Percentiles rank a stretch among this genome's conserved stretches.
Evolutionary conservation across 768 basidiomycete genomes (phyloP).

Genomic region (Boletus pseudopeckii): DNA sequence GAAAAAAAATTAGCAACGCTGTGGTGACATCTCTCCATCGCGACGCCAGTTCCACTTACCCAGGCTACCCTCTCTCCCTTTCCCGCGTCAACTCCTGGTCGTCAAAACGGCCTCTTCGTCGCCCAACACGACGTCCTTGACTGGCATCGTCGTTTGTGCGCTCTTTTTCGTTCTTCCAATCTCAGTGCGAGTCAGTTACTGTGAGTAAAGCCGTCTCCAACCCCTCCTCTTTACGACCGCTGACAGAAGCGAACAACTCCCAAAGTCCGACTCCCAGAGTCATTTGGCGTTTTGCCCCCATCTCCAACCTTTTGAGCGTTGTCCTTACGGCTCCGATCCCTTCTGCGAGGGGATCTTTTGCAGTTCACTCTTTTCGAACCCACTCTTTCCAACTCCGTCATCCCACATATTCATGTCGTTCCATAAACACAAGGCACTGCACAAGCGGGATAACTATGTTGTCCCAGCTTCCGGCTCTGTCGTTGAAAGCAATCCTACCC

Average conservation of each 20-base stretch:
- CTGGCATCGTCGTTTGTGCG: slow-evolving; percentile 4
- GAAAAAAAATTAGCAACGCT: neutral
- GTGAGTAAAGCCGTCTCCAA: slow-evolving; percentile 11
- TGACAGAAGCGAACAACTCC: slow-evolving; percentile 19
- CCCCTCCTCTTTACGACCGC: neutral
- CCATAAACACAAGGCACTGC: slow-evolving; percentile 4
- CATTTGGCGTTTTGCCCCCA: neutral
- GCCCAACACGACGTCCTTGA: slow-evolving; percentile 7
- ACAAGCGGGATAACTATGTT: slow-evolving; percentile 12
- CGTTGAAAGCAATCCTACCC: slow-evolving; percentile 21
- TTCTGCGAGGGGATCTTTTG: slow-evolving; percentile 21
- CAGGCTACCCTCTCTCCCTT: neutral
- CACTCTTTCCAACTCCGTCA: slow-evolving; percentile 1
- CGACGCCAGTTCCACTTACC: neutral
- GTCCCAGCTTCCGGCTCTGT: slow-evolving; percentile 22
- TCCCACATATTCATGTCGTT: slow-evolving; percentile 13
- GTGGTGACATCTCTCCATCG: slow-evolving; percentile 7
- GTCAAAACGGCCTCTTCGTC: neutral
- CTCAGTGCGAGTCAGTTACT: neutral
- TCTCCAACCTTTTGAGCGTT: neutral
- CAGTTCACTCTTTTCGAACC: slow-evolving; percentile 18
- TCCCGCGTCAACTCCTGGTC: neutral
- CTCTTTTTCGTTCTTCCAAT: neutral
- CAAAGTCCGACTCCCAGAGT: slow-evolving; percentile 11
- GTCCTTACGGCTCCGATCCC: slow-evolving; percentile 10